Evolutionary conservation across 208 protist genomes (phyloP).

Genomic region (Novymonas esmeraldas): DNA sequence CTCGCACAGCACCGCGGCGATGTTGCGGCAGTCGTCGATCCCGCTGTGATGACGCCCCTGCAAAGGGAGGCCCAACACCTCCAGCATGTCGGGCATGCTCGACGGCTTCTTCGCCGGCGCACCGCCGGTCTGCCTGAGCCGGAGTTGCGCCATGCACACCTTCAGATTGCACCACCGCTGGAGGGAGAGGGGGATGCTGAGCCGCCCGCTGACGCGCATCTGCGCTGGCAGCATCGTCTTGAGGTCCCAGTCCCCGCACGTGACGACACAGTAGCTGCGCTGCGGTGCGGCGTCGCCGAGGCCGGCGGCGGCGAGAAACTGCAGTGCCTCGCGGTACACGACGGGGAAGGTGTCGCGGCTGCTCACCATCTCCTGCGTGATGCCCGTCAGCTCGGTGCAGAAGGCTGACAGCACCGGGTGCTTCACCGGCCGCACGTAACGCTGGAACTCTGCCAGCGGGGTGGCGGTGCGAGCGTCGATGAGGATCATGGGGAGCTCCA

Average conservation of each 20-base stretch:
- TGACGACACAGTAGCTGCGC: slow-evolving; percentile 86
- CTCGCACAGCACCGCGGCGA: slow-evolving; percentile 65
- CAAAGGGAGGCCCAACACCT: slow-evolving; percentile 55
- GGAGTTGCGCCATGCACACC: slow-evolving; percentile 49
- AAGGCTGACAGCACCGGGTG: slow-evolving; percentile 67
- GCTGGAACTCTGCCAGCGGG: slow-evolving; percentile 83
- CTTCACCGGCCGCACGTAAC: slow-evolving; percentile 83
- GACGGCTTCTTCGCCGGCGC: not conserved
- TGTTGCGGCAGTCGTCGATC: slow-evolving; percentile 95
- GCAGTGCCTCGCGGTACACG: slow-evolving; percentile 61
- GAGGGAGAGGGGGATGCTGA: slow-evolving; percentile 33
- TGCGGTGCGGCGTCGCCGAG: slow-evolving; percentile 49
- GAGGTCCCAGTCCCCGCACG: slow-evolving; percentile 96
- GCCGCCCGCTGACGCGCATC: slow-evolving; percentile 34
- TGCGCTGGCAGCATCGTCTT: slow-evolving; percentile 83
- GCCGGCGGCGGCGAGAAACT: slow-evolving; percentile 53
- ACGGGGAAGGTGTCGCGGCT: slow-evolving; percentile 52
- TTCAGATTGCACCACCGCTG: slow-evolving; percentile 93
- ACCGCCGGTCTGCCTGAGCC: not conserved
- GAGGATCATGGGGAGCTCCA: slow-evolving; percentile 90
- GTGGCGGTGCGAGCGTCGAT: slow-evolving; percentile 52
- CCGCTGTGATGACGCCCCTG: slow-evolving; percentile 91
- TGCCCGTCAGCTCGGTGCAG: slow-evolving; percentile 89
- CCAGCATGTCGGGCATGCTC: slow-evolving; percentile 75
- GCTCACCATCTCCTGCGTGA: slow-evolving; percentile 74